Evolutionary conservation across 306 rosid species (phyloP), one percentile per base, ranked within the genome.

Genomic region (Oxytropis ochrocephala): DNA sequence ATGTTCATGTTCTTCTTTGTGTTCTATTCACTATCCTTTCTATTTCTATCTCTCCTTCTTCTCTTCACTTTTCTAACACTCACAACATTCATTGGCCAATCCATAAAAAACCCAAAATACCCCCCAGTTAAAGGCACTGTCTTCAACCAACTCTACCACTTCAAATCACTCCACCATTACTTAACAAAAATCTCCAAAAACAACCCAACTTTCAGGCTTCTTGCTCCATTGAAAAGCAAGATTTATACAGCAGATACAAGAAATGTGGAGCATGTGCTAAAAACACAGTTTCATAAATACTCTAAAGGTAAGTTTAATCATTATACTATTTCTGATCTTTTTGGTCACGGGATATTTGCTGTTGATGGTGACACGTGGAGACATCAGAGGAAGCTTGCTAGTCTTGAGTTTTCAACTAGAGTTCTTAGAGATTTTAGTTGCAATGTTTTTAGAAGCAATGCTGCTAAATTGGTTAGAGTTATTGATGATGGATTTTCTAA

Each of bases 321-420:
- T 13, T 88, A 78, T 0, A 47, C 81, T 2, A 0, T 73, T 5
- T 35, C 54, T 21, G 97, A 86, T 73, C 75, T 91, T 67, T 80
- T 88, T 13, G 91, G 89, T 36, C 63, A 81, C 1, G 97, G 97
- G 43, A 89, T 91, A 44, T 91, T 91, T 30, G 69, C 18, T 0
- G 88, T 89, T 35, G 93, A 91, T 64, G 93, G 85, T 4, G 88
- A 79, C 2, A 80, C 67, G 77, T 91, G 97, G 97, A 80, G 73
- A 70, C 83, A 85, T 44, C 97, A 91, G 75, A 81, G 93, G 80
- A 91, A 87, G 80, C 86, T 88, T 52, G 81, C 84, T 0, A 86
- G 92, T 48, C 65, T 68, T 30, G 97, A 86, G 75, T 91, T 91
- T 52, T 85, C 97, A 0, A 83, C 91, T 0, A 85, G 93, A 60